Conservation (phyloP, 306 rosid species). For the Medicago arabica region DNA sequence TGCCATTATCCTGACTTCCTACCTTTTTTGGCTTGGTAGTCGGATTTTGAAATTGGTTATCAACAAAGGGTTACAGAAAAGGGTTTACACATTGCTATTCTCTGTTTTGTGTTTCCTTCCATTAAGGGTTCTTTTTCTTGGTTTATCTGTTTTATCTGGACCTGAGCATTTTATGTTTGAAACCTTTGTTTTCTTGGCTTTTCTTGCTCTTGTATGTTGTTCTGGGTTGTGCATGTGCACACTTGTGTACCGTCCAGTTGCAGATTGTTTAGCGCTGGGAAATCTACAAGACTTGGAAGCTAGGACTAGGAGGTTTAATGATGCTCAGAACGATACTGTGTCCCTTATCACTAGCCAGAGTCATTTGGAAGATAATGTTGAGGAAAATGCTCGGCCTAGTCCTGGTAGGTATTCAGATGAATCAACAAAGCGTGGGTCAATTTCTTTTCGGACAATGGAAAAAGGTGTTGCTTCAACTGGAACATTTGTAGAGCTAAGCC, state of each 20-base stretch:
- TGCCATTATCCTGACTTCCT: slow-evolving; percentile 76
- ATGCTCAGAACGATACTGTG: slow-evolving; percentile 67
- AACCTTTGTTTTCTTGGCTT: slow-evolving; percentile 90
- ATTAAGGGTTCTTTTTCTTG: slow-evolving; percentile 89
- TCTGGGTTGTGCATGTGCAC: slow-evolving; percentile 87
- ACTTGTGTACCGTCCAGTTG: slow-evolving; percentile 93
- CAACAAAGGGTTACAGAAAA: slow-evolving; percentile 93
- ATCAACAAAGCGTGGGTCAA: slow-evolving; percentile 84
- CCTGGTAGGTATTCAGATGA: slow-evolving; percentile 72
- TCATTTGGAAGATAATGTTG: slow-evolving; percentile 55
- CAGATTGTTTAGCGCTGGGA: slow-evolving; percentile 90
- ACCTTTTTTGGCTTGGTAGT: slow-evolving; percentile 96
- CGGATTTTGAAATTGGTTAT: slow-evolving; percentile 93
- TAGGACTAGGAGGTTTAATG: slow-evolving; percentile 71
- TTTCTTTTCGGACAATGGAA: slow-evolving; percentile 75
- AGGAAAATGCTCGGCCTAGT: slow-evolving; percentile 64
- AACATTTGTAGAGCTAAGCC: slow-evolving; percentile 88
- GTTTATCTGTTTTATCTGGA: slow-evolving; percentile 78
- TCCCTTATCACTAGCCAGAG: slow-evolving; percentile 87
- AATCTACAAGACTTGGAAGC: slow-evolving; percentile 79
- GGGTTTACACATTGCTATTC: slow-evolving; percentile 85
- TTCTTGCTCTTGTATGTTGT: slow-evolving; percentile 85
- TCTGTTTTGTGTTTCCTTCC: slow-evolving; percentile 93
- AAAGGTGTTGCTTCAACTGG: slow-evolving; percentile 72
- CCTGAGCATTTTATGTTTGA: slow-evolving; percentile 82